Evolutionary conservation across 352 stramenopile genomes (phyloP).

Genomic region (Globisporangium cylindrosporum): DNA sequence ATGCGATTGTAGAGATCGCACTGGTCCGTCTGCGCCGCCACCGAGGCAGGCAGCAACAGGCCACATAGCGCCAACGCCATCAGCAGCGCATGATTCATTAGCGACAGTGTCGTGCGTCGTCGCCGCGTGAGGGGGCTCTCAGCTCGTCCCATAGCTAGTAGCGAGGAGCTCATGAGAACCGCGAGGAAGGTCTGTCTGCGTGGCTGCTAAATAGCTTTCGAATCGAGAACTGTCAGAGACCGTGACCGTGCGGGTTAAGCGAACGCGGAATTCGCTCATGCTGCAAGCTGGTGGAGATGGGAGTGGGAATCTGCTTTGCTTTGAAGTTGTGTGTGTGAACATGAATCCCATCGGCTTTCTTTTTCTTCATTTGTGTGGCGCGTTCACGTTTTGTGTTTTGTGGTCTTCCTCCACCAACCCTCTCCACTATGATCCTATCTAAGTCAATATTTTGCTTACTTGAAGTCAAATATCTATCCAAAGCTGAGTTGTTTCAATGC

Average conservation of each 20-base stretch:
- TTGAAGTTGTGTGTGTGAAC: background rate
- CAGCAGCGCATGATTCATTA: background rate
- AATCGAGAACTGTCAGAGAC: background rate
- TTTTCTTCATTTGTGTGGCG: background rate
- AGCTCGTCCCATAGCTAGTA: too few species aligned
- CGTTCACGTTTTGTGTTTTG: background rate
- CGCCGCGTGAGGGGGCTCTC: background rate
- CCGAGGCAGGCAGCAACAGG: background rate
- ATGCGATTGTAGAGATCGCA: constrained; percentile 33
- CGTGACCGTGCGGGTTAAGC: background rate
- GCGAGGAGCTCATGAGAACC: background rate
- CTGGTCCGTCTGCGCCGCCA: constrained; percentile 1
- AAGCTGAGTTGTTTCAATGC: background rate
- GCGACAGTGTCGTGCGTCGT: background rate
- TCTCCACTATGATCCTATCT: background rate
- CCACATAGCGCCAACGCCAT: background rate
- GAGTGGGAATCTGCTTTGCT: background rate
- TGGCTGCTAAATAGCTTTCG: background rate
- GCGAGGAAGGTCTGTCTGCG: background rate
- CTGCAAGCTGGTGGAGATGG: background rate
- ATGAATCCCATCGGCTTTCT: background rate
- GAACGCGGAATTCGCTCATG: background rate
- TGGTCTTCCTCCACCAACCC: background rate
- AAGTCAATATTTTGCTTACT: background rate
- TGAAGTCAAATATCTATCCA: background rate